These are phyloP conservation scores for Urtica urens DNA, from an alignment of 306 rosid genomes.

Conservation along the genomic window DNA sequence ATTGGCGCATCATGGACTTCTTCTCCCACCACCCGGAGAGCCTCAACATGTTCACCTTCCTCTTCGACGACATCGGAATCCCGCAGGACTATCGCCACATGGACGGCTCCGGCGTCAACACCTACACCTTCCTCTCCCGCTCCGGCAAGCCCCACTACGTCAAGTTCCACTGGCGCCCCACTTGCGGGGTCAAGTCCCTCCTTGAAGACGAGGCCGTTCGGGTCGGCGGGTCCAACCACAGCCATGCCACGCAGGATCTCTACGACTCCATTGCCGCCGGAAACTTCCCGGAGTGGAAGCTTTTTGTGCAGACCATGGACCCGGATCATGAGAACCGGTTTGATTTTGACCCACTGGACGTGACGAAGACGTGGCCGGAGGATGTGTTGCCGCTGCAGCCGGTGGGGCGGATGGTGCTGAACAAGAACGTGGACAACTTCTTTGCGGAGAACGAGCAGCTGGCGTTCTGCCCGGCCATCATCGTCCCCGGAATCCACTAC, in stretches of 20 bases:
- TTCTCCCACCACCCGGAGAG: conserved; percentile 94
- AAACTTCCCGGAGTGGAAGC: conserved; percentile 98
- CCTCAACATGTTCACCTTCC: conserved; percentile 70
- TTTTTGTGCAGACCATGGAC: conserved; percentile 76
- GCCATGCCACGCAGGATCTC: conserved; percentile 93
- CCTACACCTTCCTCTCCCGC: conserved; percentile 67
- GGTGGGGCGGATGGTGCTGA: conserved; percentile 86
- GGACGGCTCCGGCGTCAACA: conserved; percentile 90
- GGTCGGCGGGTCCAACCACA: conserved; percentile 90
- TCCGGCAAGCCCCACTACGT: conserved; percentile 70
- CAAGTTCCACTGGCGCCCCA: conserved; percentile 84
- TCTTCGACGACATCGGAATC: conserved; percentile 73
- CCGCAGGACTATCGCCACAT: conserved; percentile 95
- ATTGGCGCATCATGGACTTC: conserved; percentile 83
- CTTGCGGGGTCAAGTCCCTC: conserved; percentile 66
- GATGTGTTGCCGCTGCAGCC: conserved; percentile 92
- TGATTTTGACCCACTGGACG: conserved; percentile 95
- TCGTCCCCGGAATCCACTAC: conserved; percentile 78
- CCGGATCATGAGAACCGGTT: conserved; percentile 75
- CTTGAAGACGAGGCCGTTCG: conserved; percentile 75
- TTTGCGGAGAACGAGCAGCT: conserved; percentile 96
- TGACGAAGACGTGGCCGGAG: conserved; percentile 95
- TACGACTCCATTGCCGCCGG: conserved; percentile 91
- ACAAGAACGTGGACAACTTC: conserved; percentile 85
- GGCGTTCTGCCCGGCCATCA: conserved; percentile 73